Evolutionary conservation across 108 stramenopile species (phyloP), one percentile per base, ranked within the genome.

Genomic region (Cyclotella cryptica): DNA sequence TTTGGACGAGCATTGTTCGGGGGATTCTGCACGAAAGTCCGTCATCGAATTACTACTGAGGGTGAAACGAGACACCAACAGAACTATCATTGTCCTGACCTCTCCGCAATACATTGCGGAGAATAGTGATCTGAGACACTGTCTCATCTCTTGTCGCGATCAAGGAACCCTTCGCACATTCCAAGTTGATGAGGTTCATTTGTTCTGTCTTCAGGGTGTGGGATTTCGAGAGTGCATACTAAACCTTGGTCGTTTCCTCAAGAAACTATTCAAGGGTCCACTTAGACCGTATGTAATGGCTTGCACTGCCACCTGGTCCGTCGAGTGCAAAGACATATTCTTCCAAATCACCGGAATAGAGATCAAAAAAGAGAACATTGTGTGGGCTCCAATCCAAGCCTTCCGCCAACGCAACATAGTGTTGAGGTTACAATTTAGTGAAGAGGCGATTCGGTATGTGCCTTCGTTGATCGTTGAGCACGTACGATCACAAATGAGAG

Each of bases 41-140:
- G n/a, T n/a, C n/a, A n/a, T n/a, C n/a, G 19, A 45, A 12, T 13
- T 12, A 13, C 44, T 45, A 9, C 9, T 12, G 9, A 9, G 44
- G 9, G 13, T 45, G 11, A 45, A 13, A 12, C 14, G 19, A 10
- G 12, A 13, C n/a, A 54, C 53, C 12, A 54, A 54, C 14, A 54
- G 53, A 7, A 54, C 53, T 19, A 54, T 19, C 18, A 54, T 54
- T 19, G 6, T 54, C 19, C 53, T 54, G 7, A n/a, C 53, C 18
- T 54, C 53, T 7, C 53, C 53, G 7, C 53, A 54, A 54, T 54
- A n/a, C 18, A 54, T 54, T 19, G 53, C 53, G 18, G 53, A 54
- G 14, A 10, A 54, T 7, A 7, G 6, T n/a, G n/a, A n/a, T n/a
- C n/a, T n/a, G n/a, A n/a, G n/a, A n/a, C n/a, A n/a, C n/a, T n/a